A percentile compares a stretch with the other conserved stretches of the same genome.
Conservation (phyloP, 116 monocot species). For the Thalassia testudinum region DNA sequence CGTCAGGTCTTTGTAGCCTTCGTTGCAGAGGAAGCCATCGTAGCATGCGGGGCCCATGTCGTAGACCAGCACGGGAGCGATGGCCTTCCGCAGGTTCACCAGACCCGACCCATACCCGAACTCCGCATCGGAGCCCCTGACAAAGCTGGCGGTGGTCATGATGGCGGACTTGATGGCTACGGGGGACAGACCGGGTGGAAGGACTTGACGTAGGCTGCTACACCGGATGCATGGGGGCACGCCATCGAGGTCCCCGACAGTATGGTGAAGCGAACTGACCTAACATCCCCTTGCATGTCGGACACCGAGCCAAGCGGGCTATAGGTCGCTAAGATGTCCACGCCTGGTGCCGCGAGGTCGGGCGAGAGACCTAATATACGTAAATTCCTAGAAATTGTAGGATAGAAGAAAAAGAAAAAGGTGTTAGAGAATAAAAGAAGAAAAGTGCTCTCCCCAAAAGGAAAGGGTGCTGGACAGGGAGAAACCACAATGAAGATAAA, state of each 20-base stretch:
- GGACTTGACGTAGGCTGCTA: slow-evolving; percentile 12
- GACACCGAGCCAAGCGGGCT: neutral
- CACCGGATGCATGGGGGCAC: slow-evolving; percentile 11
- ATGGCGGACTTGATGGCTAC: slow-evolving; percentile 8
- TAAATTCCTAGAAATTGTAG: no score
- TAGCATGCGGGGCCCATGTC: slow-evolving; percentile 2
- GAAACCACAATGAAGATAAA: no score
- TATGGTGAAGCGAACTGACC: slow-evolving; percentile 1
- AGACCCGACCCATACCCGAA: slow-evolving; percentile 12
- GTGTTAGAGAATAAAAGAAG: no score
- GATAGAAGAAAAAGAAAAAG: no score
- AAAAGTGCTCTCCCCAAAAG: no score
- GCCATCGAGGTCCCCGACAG: slow-evolving; percentile 18
- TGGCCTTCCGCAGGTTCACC: slow-evolving; percentile 6
- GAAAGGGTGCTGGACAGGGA: no score
- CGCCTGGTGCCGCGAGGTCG: slow-evolving; percentile 6
- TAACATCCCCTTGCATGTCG: neutral
- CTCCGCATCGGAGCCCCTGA: neutral
- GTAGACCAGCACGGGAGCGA: slow-evolving; percentile 17
- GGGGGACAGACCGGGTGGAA: slow-evolving; percentile 12
- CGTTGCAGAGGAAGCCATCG: slow-evolving; percentile 1
- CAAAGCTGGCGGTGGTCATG: slow-evolving; percentile 12
- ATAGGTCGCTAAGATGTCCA: slow-evolving; percentile 6
- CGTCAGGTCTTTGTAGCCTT: slow-evolving; percentile 1
- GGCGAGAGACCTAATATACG: no score